A percentile compares a stretch with the other conserved stretches of the same genome.
phyloP scores from a whole-genome alignment of 169 alveolate genomes.

The Cryptosporidium bovis region DNA sequence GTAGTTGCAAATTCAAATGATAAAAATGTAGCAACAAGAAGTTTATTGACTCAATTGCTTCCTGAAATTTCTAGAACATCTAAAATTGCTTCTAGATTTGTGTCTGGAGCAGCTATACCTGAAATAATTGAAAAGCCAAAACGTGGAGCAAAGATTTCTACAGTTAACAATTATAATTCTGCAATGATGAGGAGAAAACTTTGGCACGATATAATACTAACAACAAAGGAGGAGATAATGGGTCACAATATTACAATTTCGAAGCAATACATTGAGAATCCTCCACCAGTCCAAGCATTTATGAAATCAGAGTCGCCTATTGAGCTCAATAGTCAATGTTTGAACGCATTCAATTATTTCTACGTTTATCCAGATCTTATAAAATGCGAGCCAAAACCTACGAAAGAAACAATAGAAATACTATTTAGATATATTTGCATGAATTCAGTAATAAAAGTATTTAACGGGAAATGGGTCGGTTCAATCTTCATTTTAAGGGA shows the following conservation, averaged over 20 bases:
- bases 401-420: constrained; percentile 10
- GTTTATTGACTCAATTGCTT: constrained; percentile 2
- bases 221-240: constrained; percentile 20
- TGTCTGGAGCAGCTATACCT: constrained; percentile 65
- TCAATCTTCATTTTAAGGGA: constrained; percentile 53
- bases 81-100: constrained; percentile 55
- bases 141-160: constrained; percentile 36
- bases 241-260: constrained; percentile 56
- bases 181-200: constrained; percentile 50
- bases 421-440: constrained; percentile 52
- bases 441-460: constrained; percentile 20
- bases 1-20: background rate
- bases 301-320: constrained; percentile 59
- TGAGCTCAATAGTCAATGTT: constrained; percentile 51
- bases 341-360: constrained; percentile 62
- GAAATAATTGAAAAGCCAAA: constrained; percentile 48
- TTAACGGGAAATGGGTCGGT: constrained; percentile 22
- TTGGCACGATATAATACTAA: constrained; percentile 23
- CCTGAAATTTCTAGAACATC: constrained; percentile 47
- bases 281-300: constrained; percentile 69
- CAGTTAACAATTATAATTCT: constrained; percentile 21
- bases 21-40: constrained; percentile 2
- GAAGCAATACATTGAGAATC: constrained; percentile 5
- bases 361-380: constrained; percentile 38
- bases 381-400: constrained; percentile 32